A percentile compares a stretch with the other conserved stretches of the same genome.
phyloP scores from a whole-genome alignment of 1,284 basidiomycete species.

The Austroboletus niveus region DNA sequence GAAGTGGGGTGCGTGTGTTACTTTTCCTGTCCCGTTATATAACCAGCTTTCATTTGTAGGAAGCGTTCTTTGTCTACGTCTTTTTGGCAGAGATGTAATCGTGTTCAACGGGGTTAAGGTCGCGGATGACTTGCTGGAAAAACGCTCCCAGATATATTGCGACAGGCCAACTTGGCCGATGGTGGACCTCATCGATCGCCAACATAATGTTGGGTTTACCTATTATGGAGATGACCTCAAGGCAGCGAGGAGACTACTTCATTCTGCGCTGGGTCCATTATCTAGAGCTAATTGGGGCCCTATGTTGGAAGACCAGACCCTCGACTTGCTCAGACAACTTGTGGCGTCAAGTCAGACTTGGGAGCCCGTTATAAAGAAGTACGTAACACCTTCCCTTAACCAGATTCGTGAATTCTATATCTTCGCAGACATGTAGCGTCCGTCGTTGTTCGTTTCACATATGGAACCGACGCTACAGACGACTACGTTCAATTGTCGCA shows the following conservation, averaged over 20 bases:
- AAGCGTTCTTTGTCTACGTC: conserved; percentile 30
- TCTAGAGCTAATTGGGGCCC: conserved; percentile 3
- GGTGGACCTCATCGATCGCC: conserved; percentile 34
- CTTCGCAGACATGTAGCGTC: conserved; percentile 12
- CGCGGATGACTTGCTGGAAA: conserved; percentile 36
- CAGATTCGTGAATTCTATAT: not conserved
- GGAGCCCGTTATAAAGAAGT: conserved; percentile 6
- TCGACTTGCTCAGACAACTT: conserved; percentile 7
- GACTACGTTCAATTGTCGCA: conserved; percentile 10
- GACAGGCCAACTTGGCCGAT: conserved; percentile 31
- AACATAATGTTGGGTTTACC: conserved; percentile 11
- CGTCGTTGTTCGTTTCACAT: conserved; percentile 12
- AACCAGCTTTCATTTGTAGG: conserved; percentile 1
- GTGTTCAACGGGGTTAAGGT: conserved; percentile 35
- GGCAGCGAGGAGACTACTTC: conserved; percentile 10
- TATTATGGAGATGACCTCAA: conserved; percentile 12
- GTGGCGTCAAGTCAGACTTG: not conserved
- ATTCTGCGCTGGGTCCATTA: conserved; percentile 6
- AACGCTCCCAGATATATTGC: conserved; percentile 36
- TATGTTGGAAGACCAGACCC: conserved; percentile 12
- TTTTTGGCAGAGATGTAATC: conserved; percentile 33
- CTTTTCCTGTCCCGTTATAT: not conserved
- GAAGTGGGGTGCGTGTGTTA: conserved; percentile 6
- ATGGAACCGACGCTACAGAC: conserved; percentile 9
- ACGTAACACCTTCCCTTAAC: not conserved